Conservation (phyloP, 1,139 yeast genomes). For the Meyerozyma elateridarum region DNA sequence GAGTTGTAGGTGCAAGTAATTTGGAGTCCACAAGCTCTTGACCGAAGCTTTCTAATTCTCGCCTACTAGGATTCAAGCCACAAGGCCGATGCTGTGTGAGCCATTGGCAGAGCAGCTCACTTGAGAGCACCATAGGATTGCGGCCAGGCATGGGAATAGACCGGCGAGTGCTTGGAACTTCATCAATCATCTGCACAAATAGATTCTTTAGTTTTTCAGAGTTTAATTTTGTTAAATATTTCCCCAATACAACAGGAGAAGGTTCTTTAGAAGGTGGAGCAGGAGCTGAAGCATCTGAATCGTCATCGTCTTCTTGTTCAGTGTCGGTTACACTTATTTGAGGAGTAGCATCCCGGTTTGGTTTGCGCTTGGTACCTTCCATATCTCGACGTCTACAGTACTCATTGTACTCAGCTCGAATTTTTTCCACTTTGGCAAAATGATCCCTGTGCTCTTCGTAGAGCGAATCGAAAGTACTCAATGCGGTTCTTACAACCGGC, state of each 20-base stretch:
- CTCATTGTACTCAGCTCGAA: slow-evolving; percentile 30
- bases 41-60: slow-evolving; percentile 39
- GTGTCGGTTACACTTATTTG: no score
- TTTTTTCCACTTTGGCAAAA: slow-evolving; percentile 24
- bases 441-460: slow-evolving; percentile 25
- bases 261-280: not conserved
- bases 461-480: slow-evolving; percentile 23
- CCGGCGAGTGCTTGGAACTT: slow-evolving; percentile 27
- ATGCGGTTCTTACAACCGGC: slow-evolving; percentile 25
- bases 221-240: slow-evolving; percentile 1
- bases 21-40: slow-evolving; percentile 37
- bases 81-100: slow-evolving; percentile 26
- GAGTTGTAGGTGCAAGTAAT: slow-evolving; percentile 29
- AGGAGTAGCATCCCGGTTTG: slow-evolving; percentile 13
- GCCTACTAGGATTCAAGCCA: slow-evolving; percentile 35
- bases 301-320: slow-evolving; percentile 12
- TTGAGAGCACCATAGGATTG: slow-evolving; percentile 34
- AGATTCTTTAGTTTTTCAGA: slow-evolving; percentile 20
- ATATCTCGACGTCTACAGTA: slow-evolving; percentile 15
- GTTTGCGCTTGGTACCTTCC: slow-evolving; percentile 23
- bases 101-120: slow-evolving; percentile 34
- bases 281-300: slow-evolving; percentile 6
- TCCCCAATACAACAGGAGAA: slow-evolving; percentile 8
- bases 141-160: slow-evolving; percentile 41
- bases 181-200: slow-evolving; percentile 20